These are phyloP conservation scores for Colletotrichum gigasporum DNA, from an alignment of 2,329 filamentous ascomycete genomes.

Conservation along the genomic window DNA sequence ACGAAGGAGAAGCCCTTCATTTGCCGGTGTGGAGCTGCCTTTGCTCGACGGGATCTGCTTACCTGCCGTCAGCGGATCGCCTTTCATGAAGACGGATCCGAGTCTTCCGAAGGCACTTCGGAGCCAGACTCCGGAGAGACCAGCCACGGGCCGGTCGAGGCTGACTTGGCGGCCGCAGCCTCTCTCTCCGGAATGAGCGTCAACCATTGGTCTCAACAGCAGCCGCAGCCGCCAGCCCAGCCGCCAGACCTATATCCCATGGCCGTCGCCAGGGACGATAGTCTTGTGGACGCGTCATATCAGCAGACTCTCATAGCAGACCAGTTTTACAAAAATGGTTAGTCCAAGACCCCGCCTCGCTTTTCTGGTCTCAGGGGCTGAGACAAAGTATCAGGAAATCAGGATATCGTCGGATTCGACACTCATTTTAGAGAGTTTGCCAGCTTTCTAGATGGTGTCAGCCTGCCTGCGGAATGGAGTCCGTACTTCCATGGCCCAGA, in stretches of 20 bases:
- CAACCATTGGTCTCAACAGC: slow-evolving; percentile 36
- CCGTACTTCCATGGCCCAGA: slow-evolving; percentile 44
- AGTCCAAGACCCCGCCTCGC: background rate
- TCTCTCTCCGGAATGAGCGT: slow-evolving; percentile 44
- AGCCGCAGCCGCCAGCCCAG: slow-evolving; percentile 2
- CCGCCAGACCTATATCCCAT: slow-evolving; percentile 15
- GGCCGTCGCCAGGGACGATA: slow-evolving; percentile 17
- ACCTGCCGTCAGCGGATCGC: slow-evolving; percentile 53
- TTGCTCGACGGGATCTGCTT: slow-evolving; percentile 54
- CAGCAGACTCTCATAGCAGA: slow-evolving; percentile 39
- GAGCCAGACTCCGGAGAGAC: slow-evolving; percentile 38
- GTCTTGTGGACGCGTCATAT: slow-evolving; percentile 32
- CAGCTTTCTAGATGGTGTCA: slow-evolving; percentile 48
- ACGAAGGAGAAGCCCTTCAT: slow-evolving; percentile 59
- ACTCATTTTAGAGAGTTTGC: slow-evolving; percentile 49
- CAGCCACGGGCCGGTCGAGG: slow-evolving; percentile 39
- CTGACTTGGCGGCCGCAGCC: slow-evolving; percentile 39
- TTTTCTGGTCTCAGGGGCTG: background rate
- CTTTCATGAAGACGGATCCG: slow-evolving; percentile 42
- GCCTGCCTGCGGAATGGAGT: slow-evolving; percentile 49
- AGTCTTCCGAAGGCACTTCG: slow-evolving; percentile 17
- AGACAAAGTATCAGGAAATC: background rate
- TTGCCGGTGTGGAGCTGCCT: slow-evolving; percentile 54
- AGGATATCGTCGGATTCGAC: slow-evolving; percentile 36
- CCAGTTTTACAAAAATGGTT: slow-evolving; percentile 36